Evolutionary conservation across 352 stramenopile species (phyloP).

Genomic region (Globisporangium sylvaticum): DNA sequence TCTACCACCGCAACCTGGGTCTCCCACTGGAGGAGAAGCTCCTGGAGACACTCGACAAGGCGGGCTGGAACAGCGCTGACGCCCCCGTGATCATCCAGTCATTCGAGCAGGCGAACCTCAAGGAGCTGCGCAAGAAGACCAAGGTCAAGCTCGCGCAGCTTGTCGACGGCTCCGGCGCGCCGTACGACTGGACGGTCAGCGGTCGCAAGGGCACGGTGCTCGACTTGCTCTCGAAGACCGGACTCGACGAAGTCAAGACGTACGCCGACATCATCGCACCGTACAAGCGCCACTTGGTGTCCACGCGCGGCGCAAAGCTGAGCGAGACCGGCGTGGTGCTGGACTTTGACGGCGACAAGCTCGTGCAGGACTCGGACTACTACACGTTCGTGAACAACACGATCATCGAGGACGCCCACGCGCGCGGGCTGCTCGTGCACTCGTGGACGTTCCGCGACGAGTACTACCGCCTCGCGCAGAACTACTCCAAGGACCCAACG

Average conservation of each 20-base stretch:
- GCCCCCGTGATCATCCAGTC: conserved; percentile 72
- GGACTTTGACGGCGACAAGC: conserved; percentile 62
- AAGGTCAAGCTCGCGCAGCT: conserved; percentile 75
- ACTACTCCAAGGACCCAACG: conserved; percentile 59
- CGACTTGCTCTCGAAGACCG: conserved; percentile 47
- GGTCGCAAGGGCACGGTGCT: conserved; percentile 50
- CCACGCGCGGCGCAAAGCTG: conserved; percentile 37
- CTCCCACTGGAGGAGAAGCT: conserved; percentile 83
- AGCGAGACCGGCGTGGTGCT: conserved; percentile 33
- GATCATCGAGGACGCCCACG: conserved; percentile 55
- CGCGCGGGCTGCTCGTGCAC: conserved; percentile 55
- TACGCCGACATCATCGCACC: conserved; percentile 70
- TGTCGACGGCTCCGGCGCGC: conserved; percentile 16
- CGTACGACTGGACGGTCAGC: conserved; percentile 64
- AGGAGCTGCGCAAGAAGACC: conserved; percentile 54
- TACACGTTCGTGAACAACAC: conserved; percentile 32
- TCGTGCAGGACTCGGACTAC: conserved; percentile 58
- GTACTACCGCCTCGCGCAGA: conserved; percentile 46
- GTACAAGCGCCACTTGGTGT: conserved; percentile 83
- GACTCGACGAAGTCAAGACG: conserved; percentile 58
- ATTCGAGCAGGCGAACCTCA: conserved; percentile 74
- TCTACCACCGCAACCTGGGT: conserved; percentile 59
- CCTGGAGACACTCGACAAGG: conserved; percentile 59
- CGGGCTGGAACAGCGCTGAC: conserved; percentile 57
- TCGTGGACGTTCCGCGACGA: conserved; percentile 71